Evolutionary conservation across 2,329 filamentous ascomycete species (phyloP).

Genomic region (Botrytis aclada): DNA sequence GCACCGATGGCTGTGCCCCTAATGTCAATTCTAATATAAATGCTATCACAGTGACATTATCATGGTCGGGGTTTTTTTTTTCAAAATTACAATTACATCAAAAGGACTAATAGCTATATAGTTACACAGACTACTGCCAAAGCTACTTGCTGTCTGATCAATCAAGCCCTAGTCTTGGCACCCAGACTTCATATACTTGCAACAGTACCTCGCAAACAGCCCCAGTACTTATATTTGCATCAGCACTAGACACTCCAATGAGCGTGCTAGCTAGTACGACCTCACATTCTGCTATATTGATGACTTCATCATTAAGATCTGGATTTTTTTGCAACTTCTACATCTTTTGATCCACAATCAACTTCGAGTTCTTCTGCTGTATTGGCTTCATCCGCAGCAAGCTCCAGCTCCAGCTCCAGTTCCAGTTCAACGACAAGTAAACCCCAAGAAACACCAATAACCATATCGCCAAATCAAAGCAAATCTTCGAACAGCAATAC

Average conservation of each 20-base stretch:
- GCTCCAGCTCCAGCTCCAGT: not conserved
- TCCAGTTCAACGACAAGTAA: not conserved
- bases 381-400: not conserved
- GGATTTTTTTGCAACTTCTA: too few species aligned
- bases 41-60: not conserved
- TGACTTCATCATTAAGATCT: not conserved
- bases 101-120: not conserved
- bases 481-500: not conserved
- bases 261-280: not conserved
- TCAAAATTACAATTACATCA: fast-evolving
- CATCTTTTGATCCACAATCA: not conserved
- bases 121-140: not conserved
- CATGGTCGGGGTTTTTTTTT: not conserved
- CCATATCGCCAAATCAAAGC: not conserved
- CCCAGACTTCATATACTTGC: not conserved
- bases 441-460: not conserved
- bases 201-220: not conserved
- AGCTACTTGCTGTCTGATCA: not conserved
- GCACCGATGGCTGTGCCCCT: not conserved
- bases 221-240: not conserved
- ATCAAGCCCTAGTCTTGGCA: not conserved
- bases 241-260: not conserved
- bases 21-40: not conserved
- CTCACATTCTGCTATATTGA: not conserved
- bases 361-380: not conserved